Base-by-base conservation (phyloP, 331 rosid species). In the Rosa hybrid region DNA sequence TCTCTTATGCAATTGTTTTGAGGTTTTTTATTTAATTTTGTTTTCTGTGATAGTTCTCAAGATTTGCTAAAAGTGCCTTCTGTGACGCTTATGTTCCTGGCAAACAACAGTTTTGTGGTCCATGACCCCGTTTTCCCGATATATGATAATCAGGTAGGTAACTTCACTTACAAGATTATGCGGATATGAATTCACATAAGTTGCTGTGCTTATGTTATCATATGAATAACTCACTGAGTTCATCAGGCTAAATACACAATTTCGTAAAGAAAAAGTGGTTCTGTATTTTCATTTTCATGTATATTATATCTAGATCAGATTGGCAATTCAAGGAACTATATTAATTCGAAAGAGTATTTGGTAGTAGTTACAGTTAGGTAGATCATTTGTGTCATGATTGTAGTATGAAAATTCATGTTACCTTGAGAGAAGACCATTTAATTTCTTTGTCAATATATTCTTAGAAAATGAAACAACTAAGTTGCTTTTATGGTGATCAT, bases 21-120 rank as follows among this genome's bases (percentile, higher is more conserved):
- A 25, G 49, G 16, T 0, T 25, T 4, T 20, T 56, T 56, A 7
- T 1, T 20, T 56, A 34, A 34, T 34, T 56, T 20, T 50, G 3
- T 74, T 69, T 79, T 45, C 56, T 78, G 74, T 45, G 72, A 57
- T 89, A 94, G 97, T 75, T 86, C 90, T 17, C 88, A 87, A 74
- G 90, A 87, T 71, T 74, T 87, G 77, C 89, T 90, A 69, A 87
- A 87, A 77, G 71, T 93, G 85, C 99, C 99, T 70, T 88, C 92
- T 63, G 44, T 92, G 62, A 89, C 89, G 30, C 84, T 95, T 46
- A 80, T 71, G 89, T 95, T 92, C 86, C 90, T 86, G 42, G 89
- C 83, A 77, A 90, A 95, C 89, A 88, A 93, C 88, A 92, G 97
- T 81, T 88, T 88, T 87, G 91, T 87, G 81, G 90, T 95, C 80